Evolutionary conservation across 768 basidiomycete genomes (phyloP), one percentile per base, ranked within the genome.

Genomic region (Phlebiopsis gigantea): DNA sequence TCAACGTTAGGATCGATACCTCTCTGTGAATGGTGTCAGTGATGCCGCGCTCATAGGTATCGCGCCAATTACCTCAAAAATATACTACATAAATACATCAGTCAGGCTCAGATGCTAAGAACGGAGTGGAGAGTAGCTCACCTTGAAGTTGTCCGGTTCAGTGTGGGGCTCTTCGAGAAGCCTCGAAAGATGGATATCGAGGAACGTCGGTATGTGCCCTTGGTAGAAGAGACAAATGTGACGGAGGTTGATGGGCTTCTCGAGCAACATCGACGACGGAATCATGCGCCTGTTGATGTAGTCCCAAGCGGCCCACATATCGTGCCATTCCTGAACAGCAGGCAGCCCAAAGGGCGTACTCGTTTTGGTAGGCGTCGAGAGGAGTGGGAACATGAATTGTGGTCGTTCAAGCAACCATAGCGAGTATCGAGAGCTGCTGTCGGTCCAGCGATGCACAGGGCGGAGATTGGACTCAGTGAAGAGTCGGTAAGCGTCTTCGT

Each of bases 201-300:
- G 70, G 75, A 96, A 97, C 19, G 90, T 79, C 1, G 93, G 93
- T 46, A 98, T 93, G 68, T 98, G 97, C 0, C 96, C 96, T 12
- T 92, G 66, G 71, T 98, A 98, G 73, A 99, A 99, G n/a, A 98
- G 78, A 66, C 93, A 96, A 56, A 96, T 93, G 69, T 98, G 95
- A 28, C 97, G 80, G 46, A 98, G 75, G 65, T 97, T 87, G 59
- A 98, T 98, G 2, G 96, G 95, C 68, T 91, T 96, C 67, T 90
- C 77, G 68, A 85, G 86, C 24, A 96, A 76, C 88, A 98, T 90
- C 25, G 84, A 80, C 19, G 79, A 74, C 0, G 93, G 87, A 54
- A 98, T 93, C 93, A 98, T 96, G 46, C 78, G 79, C 56, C 82
- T 75, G 12, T 90, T 91, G 47, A 95, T 75, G 46, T 78, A 83